phyloP scores from a whole-genome alignment of 2,329 filamentous ascomycete genomes.

The Cladosporium sp. region DNA sequence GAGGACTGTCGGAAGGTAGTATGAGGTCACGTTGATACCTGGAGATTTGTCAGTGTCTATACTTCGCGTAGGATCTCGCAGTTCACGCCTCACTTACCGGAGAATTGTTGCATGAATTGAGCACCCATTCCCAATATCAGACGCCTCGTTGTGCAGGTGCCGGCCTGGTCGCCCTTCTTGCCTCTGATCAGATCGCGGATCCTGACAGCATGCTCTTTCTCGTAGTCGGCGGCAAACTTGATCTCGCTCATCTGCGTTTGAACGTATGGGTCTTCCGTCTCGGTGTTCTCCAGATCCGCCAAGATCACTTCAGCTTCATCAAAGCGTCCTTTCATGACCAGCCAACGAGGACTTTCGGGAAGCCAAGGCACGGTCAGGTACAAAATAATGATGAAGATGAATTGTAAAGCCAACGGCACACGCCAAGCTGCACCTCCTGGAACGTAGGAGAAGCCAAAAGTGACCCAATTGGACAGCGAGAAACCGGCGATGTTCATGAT shows the following conservation, averaged over 20 bases:
- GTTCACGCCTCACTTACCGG: constrained; percentile 23
- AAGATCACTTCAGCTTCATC: constrained; percentile 45
- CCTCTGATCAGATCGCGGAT: constrained; percentile 47
- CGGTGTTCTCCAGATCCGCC: constrained; percentile 42
- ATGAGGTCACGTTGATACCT: constrained; percentile 37
- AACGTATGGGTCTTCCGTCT: constrained; percentile 41
- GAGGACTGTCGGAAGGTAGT: constrained; percentile 54
- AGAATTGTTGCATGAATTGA: constrained; percentile 47
- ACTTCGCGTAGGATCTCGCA: not conserved
- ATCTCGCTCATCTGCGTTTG: constrained; percentile 42
- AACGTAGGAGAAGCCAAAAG: constrained; percentile 45
- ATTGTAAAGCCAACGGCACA: constrained; percentile 44
- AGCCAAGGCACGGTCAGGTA: constrained; percentile 43
- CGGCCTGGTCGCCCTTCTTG: constrained; percentile 37
- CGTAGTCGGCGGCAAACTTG: constrained; percentile 43
- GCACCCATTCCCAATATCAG: constrained; percentile 50
- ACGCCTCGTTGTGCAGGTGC: constrained; percentile 46
- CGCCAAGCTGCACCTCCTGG: constrained; percentile 39
- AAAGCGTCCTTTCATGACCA: constrained; percentile 38
- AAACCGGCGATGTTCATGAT: constrained; percentile 44
- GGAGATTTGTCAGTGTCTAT: not conserved
- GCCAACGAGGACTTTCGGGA: constrained; percentile 43
- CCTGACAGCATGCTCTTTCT: constrained; percentile 43
- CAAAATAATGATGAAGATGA: constrained; percentile 44
- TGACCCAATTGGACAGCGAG: constrained; percentile 47